Conservation (phyloP, 768 basidiomycete species). For the Calocybe cyanea region DNA sequence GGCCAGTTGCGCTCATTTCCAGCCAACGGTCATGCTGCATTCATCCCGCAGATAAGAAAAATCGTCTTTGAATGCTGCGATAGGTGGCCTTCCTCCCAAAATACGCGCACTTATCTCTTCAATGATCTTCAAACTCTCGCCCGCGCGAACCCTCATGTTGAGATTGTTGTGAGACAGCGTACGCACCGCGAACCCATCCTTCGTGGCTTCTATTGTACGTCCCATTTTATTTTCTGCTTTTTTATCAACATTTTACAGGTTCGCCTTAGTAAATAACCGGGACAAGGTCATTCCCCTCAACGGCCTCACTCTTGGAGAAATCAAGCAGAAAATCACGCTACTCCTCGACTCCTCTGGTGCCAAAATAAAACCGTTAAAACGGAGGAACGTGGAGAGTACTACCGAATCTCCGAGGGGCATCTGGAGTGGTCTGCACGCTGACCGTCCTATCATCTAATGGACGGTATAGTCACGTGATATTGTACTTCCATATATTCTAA, state of each 20-base stretch:
- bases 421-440: constrained; percentile 86
- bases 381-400: constrained; percentile 70
- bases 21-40: constrained; percentile 71
- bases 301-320: constrained; percentile 65
- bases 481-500: not conserved
- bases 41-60: constrained; percentile 77
- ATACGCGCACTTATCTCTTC: constrained; percentile 65
- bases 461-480: constrained; percentile 28
- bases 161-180: constrained; percentile 77
- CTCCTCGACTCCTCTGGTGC: constrained; percentile 85
- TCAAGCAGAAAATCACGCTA: constrained; percentile 76
- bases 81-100: constrained; percentile 70
- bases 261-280: constrained; percentile 68
- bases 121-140: constrained; percentile 65
- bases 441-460: constrained; percentile 49
- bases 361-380: constrained; percentile 79
- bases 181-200: constrained; percentile 74
- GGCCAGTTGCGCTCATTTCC: constrained; percentile 52
- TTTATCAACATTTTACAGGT: constrained; percentile 13
- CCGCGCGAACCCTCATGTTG: constrained; percentile 73
- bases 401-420: constrained; percentile 83
- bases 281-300: constrained; percentile 87
- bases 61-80: constrained; percentile 90
- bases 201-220: constrained; percentile 78
- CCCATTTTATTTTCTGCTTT: constrained; percentile 10